Conservation (phyloP, 2,329 filamentous ascomycete genomes). For the Dactylellina sp. region DNA sequence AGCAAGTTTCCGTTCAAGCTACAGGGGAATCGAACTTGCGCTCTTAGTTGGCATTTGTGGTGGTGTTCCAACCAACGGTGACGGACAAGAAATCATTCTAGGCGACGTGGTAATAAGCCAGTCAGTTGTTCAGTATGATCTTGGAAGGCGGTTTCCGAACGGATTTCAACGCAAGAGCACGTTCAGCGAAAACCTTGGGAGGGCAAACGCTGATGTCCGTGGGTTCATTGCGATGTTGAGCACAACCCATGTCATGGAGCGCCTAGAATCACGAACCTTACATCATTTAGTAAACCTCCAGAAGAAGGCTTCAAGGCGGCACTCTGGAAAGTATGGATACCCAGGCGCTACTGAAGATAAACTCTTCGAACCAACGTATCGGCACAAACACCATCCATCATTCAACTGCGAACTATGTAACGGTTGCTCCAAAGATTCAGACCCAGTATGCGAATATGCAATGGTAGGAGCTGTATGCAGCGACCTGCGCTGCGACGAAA, state of each 20-base stretch:
- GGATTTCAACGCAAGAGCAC: conserved; percentile 57
- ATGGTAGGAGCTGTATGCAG: conserved; percentile 58
- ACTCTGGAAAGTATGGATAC: conserved; percentile 57
- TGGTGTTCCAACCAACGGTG: conserved; percentile 61
- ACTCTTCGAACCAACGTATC: conserved; percentile 61
- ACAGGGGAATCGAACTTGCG: conserved; percentile 61
- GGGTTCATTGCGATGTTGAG: conserved; percentile 59
- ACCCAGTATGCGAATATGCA: conserved; percentile 59
- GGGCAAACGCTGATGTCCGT: conserved; percentile 61
- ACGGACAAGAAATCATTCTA: conserved; percentile 41
- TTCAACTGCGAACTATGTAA: conserved; percentile 26
- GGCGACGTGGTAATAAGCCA: conserved; percentile 60
- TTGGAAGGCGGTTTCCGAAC: conserved; percentile 58
- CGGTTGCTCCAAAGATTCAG: conserved; percentile 24
- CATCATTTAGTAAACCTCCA: conserved; percentile 57
- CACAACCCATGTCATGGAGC: conserved; percentile 49
- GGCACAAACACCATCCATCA: conserved; percentile 61
- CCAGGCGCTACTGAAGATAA: conserved; percentile 61
- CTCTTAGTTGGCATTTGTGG: conserved; percentile 63
- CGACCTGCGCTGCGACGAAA: conserved; percentile 61
- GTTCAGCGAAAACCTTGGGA: conserved; percentile 57
- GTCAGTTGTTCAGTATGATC: conserved; percentile 60
- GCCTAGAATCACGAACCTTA: conserved; percentile 44
- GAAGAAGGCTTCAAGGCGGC: conserved; percentile 19
- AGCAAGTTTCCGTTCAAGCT: conserved; percentile 61